Conservation (phyloP, 2,329 filamentous ascomycete species). For the Alternaria viburni region DNA sequence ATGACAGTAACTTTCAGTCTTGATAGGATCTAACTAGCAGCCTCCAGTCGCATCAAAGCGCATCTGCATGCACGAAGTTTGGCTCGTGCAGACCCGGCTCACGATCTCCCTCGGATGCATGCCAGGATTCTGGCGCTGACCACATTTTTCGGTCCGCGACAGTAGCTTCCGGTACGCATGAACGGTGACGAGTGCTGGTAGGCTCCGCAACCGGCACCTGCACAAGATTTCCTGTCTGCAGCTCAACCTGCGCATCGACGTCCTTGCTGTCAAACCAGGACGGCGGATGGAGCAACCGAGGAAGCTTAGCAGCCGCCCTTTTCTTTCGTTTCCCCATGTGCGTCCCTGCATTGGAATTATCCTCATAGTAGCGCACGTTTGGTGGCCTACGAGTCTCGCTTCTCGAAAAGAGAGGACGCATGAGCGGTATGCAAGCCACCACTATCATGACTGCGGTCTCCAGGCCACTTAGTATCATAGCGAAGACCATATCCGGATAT, state of each 20-base stretch:
- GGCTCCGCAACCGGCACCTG: not conserved
- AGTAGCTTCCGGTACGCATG: too few relatives aligned
- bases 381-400: not conserved
- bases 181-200: too few relatives aligned
- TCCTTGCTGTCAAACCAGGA: not conserved
- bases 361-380: too few relatives aligned
- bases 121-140: too few relatives aligned
- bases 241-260: not conserved
- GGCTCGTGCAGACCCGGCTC: too few relatives aligned
- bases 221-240: not conserved
- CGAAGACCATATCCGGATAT: not conserved
- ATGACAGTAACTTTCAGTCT: too few relatives aligned
- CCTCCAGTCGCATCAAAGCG: too few relatives aligned
- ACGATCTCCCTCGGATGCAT: too few relatives aligned
- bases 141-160: too few relatives aligned
- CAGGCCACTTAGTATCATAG: not conserved
- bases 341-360: too few relatives aligned
- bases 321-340: not conserved
- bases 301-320: not conserved
- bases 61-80: too few relatives aligned
- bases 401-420: not conserved
- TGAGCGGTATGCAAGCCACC: not conserved
- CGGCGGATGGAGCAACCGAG: not conserved
- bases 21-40: too few relatives aligned
- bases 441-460: not conserved